Conservation (phyloP, 2,329 filamentous ascomycete species). For the Aspergillus transmontanensis region DNA sequence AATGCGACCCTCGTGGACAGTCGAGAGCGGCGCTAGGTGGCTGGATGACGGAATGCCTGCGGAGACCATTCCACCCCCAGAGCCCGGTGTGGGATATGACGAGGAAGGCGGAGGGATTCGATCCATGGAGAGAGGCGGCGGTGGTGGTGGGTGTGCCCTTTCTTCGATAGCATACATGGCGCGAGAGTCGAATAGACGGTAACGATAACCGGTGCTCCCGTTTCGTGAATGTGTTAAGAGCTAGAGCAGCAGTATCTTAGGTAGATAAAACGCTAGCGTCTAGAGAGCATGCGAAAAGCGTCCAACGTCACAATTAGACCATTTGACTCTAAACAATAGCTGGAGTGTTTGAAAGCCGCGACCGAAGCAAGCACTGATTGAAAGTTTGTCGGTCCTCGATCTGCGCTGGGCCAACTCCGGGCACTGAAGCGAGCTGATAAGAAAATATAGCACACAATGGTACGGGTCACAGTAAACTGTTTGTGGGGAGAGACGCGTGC, state of each 20-base stretch:
- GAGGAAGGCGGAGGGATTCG: constrained; percentile 40
- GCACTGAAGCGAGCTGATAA: background rate
- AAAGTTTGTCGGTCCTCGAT: constrained; percentile 8
- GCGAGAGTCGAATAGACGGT: constrained; percentile 17
- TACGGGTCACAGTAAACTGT: background rate
- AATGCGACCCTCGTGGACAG: constrained; percentile 46
- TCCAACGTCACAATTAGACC: constrained; percentile 31
- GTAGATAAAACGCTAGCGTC: background rate
- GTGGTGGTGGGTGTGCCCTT: constrained; percentile 38
- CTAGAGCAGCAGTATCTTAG: too few relatives aligned
- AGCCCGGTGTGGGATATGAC: constrained; percentile 39
- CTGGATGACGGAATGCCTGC: constrained; percentile 32
- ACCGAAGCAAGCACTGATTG: constrained; percentile 10
- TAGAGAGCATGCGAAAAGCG: background rate
- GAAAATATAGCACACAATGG: background rate
- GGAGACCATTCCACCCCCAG: constrained; percentile 33
- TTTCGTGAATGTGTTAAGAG: background rate
- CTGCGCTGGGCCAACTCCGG: background rate
- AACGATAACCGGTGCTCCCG: background rate
- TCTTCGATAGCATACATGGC: constrained; percentile 43
- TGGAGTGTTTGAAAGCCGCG: constrained; percentile 10
- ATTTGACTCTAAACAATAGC: constrained; percentile 27
- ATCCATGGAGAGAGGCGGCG: constrained; percentile 44
- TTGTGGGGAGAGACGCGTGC: background rate
- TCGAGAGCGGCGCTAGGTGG: constrained; percentile 43